Base-by-base conservation (phyloP, 192 early-diverging fungal genomes). In the Entomortierella parvispora region DNA sequence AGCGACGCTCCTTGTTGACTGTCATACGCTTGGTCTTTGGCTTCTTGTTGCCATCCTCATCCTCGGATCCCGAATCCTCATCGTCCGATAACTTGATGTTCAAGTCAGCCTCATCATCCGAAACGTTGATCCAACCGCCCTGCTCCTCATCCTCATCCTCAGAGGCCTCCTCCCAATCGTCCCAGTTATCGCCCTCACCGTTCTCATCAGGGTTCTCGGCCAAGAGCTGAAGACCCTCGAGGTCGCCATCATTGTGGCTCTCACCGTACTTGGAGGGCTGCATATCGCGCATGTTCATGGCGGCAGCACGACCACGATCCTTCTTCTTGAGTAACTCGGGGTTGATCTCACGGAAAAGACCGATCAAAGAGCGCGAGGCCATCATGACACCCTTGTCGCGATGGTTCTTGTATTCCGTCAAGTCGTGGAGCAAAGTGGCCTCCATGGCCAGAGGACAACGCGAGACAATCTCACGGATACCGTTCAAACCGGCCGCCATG, bases 321-420 rank as follows among this genome's bases (percentile, higher is more conserved):
- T 95, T 95, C 72, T 93, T 93, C 50, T 88, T 84, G 22, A 99
- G 86, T 86, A 99, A 78, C 81, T 95, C 91, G 6, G 98, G 98
- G 82, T 99, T 99, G 60, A 97, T 79, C 64, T 99, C 96, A 25
- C 98, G 84, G 88, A 91, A 99, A n/a, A 99, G 86, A 26, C 86
- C 84, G 58, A 99, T 90, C 71, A 99, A 80, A 5, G 95, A 91
- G 51, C 96, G 86, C 2, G 93, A 94, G 3, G 94, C 98, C 83
- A 93, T 95, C 90, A 93, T 93, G 18, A 97, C 92, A 40, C 93
- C 93, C 86, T 98, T 99, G 71, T 98, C 94, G 20, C 91, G 87
- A 78, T 97, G 93, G 67, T 92, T 91, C 83, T 95, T 95, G 83
- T 95, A 99, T 48, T 94, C 89, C 12, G 95, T 89, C 81, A 99